These are phyloP conservation scores for Cyberlindnera meyerae DNA, from an alignment of 805 yeast species.

Conservation along the genomic window DNA sequence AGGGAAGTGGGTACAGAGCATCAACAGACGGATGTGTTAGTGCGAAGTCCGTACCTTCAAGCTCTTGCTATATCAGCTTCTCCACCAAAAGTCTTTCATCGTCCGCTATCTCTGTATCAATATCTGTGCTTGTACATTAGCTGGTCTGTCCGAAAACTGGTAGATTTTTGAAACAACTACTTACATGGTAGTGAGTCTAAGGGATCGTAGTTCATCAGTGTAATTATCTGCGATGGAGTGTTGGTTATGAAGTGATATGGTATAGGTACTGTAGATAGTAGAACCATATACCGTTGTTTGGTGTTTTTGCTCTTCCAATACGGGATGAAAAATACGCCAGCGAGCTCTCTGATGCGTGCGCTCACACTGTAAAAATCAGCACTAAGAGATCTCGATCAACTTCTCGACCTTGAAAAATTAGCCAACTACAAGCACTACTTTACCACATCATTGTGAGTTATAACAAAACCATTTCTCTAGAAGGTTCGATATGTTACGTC, in stretches of 20 bases:
- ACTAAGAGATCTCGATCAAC: slow-evolving; percentile 10
- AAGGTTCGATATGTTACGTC: slow-evolving; percentile 12
- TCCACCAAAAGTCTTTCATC: slow-evolving; percentile 35
- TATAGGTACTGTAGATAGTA: too few relatives aligned
- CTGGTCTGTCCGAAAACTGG: too few relatives aligned
- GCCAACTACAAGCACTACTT: too few relatives aligned
- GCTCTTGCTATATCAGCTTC: slow-evolving; percentile 27
- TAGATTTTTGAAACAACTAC: slow-evolving; percentile 21
- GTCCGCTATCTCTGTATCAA: slow-evolving; percentile 33
- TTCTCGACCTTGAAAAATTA: slow-evolving; percentile 6
- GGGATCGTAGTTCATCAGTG: slow-evolving; percentile 28
- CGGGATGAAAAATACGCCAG: slow-evolving; percentile 11
- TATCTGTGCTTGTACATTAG: too few relatives aligned
- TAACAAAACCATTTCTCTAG: too few relatives aligned
- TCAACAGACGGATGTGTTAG: slow-evolving; percentile 18
- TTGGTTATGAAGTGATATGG: too few relatives aligned
- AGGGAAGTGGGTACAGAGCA: slow-evolving; percentile 20
- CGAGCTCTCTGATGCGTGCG: neutral
- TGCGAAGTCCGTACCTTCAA: slow-evolving; percentile 1
- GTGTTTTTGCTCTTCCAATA: slow-evolving; percentile 1
- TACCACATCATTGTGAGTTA: too few relatives aligned
- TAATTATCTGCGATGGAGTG: too few relatives aligned
- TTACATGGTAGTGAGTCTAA: slow-evolving; percentile 38
- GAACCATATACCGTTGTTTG: neutral
- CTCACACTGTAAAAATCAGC: slow-evolving; percentile 11